Percentiles rank a stretch among this genome's conserved stretches.
Conservation (phyloP, 805 yeast species). For the Kluyveromyces aestuarii region DNA sequence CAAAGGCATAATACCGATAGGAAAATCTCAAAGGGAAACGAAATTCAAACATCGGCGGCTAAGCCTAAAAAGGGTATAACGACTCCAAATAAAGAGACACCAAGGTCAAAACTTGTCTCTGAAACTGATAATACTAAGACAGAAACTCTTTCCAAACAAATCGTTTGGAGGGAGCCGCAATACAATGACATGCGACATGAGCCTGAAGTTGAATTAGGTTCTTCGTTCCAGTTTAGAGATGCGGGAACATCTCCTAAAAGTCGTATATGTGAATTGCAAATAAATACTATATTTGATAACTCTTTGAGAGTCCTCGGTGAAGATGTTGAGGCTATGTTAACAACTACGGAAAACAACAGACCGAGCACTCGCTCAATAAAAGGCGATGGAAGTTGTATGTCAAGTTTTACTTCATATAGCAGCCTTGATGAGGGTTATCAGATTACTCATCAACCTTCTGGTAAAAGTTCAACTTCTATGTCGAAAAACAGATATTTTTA, state of each 20-base stretch:
- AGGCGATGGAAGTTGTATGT: background rate
- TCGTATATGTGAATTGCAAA: background rate
- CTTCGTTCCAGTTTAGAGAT: conserved; percentile 1
- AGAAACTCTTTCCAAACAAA: background rate
- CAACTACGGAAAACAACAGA: background rate
- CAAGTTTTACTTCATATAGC: conserved; percentile 2
- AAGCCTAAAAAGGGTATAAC: background rate
- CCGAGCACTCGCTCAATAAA: background rate
- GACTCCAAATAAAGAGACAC: background rate
- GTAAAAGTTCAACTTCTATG: background rate
- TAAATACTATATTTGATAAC: conserved; percentile 1
- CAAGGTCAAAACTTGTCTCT: background rate
- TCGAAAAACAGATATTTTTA: no score
- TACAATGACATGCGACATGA: background rate
- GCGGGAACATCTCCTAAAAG: conserved; percentile 1
- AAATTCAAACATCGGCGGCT: background rate
- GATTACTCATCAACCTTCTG: background rate
- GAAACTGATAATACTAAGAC: background rate
- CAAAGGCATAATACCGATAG: background rate
- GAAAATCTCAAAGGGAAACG: background rate
- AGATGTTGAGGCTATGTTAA: conserved; percentile 6
- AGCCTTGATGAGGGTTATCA: conserved; percentile 1
- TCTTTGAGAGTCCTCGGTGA: background rate
- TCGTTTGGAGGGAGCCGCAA: conserved; percentile 1
- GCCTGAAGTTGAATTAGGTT: background rate